Evolutionary conservation across 2,329 filamentous ascomycete species (phyloP), one percentile per base, ranked within the genome.

Genomic region (Botryotinia narcissicola): DNA sequence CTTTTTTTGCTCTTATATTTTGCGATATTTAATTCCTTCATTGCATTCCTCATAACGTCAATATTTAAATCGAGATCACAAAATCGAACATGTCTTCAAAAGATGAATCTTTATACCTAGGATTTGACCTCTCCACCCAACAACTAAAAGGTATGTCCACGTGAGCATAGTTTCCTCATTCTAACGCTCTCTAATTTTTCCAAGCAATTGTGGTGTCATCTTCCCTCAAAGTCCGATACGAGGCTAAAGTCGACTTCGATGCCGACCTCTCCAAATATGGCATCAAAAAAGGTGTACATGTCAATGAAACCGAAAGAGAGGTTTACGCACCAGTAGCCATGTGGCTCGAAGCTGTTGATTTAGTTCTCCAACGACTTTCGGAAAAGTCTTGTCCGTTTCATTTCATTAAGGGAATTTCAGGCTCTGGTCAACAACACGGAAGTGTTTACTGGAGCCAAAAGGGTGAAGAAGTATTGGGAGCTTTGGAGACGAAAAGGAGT

Each of bases 171-270:
- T 63, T 73, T 60, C 20, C 70, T 61, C 9, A 59, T 46, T 37
- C 46, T 70, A 57, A 48, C 35, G 35, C 72, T 60, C 68, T 70
- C 79, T 79, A 51, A 80, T 73, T 61, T 61, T 35, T 9, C 40
- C 29, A 51, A 95, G 93, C 91, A 77, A 91, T 98, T 77, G 92
- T 96, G 70, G 92, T 98, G 77, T 89, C 91, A 73, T 93, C 94
- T 6, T 88, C 94, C 78, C 90, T 98, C 76, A 92, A 92, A 78
- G 91, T 96, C 69, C 85, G 93, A 25, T 89, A 93, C 78, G 89
- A 97, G 83, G 93, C 94, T 80, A 97, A 97, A 82, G 95, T 97
- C 82, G 95, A 97, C 83, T 98, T 99, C 80, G 96, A 98, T 82
- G 91, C 88, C 77, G 95, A 98, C 83, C 90, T 93, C 70, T 81